Percentiles rank a stretch among this genome's conserved stretches.
Evolutionary conservation across 2,329 filamentous ascomycete species (phyloP).

Genomic region (Cytospora piceae): DNA sequence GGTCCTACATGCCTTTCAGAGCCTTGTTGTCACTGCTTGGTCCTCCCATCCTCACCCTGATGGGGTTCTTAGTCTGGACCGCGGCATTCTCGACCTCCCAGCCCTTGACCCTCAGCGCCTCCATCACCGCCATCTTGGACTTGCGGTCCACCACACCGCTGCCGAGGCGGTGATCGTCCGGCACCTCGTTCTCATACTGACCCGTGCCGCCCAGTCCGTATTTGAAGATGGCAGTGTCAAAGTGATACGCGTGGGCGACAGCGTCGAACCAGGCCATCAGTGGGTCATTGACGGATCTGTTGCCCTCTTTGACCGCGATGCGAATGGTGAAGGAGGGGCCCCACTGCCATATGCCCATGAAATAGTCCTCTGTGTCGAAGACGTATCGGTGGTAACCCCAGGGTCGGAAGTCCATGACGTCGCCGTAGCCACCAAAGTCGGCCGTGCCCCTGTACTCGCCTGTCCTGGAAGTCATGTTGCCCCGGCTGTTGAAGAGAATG

Average conservation of each 20-base stretch:
- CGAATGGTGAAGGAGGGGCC: conserved; percentile 56
- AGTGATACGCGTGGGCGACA: conserved; percentile 47
- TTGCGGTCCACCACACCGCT: conserved; percentile 45
- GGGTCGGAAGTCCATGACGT: conserved; percentile 40
- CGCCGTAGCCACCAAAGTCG: conserved; percentile 46
- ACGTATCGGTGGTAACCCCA: conserved; percentile 42
- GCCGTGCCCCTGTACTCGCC: conserved; percentile 41
- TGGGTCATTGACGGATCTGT: conserved; percentile 38
- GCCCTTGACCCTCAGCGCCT: conserved; percentile 50
- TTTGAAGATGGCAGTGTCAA: conserved; percentile 41
- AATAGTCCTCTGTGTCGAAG: conserved; percentile 54
- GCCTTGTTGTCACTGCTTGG: conserved; percentile 36
- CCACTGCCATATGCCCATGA: conserved; percentile 60
- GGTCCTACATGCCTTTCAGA: conserved; percentile 34
- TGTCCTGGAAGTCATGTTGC: conserved; percentile 46
- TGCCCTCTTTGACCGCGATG: conserved; percentile 62
- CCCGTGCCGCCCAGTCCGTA: conserved; percentile 39
- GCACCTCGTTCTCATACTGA: conserved; percentile 43
- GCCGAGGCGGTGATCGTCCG: conserved; percentile 39
- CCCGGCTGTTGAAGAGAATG: conserved; percentile 61
- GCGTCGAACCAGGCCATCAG: conserved; percentile 46
- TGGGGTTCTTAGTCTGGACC: conserved; percentile 65
- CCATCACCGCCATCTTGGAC: conserved; percentile 41
- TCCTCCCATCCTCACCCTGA: conserved; percentile 42
- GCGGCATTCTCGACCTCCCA: conserved; percentile 70